These are phyloP conservation scores for Populus pruinosa DNA, from an alignment of 345 rosid genomes.

Conservation along the genomic window DNA sequence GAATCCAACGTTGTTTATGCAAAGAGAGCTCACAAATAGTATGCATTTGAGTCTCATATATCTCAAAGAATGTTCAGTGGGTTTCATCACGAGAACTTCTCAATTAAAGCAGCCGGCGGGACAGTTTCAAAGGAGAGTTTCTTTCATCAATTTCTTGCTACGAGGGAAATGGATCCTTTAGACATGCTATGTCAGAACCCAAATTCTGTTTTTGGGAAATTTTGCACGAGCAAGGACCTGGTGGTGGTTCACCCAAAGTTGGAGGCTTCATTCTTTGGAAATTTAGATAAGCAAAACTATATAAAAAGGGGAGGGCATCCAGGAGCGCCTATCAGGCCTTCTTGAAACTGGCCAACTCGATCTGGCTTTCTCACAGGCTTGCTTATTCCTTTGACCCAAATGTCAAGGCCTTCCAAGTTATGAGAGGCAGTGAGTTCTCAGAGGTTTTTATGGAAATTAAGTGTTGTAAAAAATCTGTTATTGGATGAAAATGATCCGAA, in stretches of 20 bases:
- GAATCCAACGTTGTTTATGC: slow-evolving; percentile 70
- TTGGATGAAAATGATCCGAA: slow-evolving; percentile 49
- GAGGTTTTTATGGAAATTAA: slow-evolving; percentile 68
- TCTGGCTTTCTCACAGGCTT: slow-evolving; percentile 79
- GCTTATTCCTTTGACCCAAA: slow-evolving; percentile 68
- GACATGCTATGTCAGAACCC: slow-evolving; percentile 68
- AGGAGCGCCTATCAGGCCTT: slow-evolving; percentile 76
- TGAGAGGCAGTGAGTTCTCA: slow-evolving; percentile 63
- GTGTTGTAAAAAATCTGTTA: slow-evolving; percentile 59
- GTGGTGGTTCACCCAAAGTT: slow-evolving; percentile 72
- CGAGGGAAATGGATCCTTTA: slow-evolving; percentile 69
- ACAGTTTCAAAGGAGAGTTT: slow-evolving; percentile 48
- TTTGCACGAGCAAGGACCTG: slow-evolving; percentile 66
- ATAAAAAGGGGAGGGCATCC: slow-evolving; percentile 74
- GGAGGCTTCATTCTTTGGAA: slow-evolving; percentile 89
- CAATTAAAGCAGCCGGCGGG: slow-evolving; percentile 39
- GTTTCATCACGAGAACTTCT: slow-evolving; percentile 62
- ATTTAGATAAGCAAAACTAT: slow-evolving; percentile 67
- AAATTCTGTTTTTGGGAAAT: slow-evolving; percentile 68
- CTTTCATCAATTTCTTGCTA: slow-evolving; percentile 63
- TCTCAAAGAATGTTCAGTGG: slow-evolving; percentile 79
- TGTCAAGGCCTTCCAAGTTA: slow-evolving; percentile 64
- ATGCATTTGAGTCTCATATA: slow-evolving; percentile 79
- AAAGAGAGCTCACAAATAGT: slow-evolving; percentile 79
- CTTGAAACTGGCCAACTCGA: slow-evolving; percentile 65